Conservation (phyloP, 2,329 filamentous ascomycete species). For the Aspergillus thermomutatus region DNA sequence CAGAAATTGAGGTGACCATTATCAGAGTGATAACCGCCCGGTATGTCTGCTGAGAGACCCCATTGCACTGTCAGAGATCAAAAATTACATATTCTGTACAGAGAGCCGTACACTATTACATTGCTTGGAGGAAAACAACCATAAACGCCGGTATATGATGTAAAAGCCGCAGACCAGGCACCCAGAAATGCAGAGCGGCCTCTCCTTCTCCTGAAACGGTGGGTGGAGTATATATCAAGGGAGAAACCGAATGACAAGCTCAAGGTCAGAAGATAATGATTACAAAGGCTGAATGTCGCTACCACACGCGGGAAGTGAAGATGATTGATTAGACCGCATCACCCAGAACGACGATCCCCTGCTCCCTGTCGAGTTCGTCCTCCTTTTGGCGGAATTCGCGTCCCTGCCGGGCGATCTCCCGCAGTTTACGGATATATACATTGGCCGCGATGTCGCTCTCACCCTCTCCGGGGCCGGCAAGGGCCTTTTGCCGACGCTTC, state of each 20-base stretch:
- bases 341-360: constrained; percentile 34
- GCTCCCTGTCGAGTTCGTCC: constrained; percentile 49
- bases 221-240: background rate
- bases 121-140: background rate
- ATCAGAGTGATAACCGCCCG: no score
- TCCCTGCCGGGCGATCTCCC: constrained; percentile 53
- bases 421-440: constrained; percentile 43
- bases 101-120: background rate
- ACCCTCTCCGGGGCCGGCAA: constrained; percentile 37
- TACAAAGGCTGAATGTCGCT: background rate
- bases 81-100: background rate
- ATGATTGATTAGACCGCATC: constrained; percentile 4
- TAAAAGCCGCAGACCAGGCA: background rate
- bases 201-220: background rate
- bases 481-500: constrained; percentile 50
- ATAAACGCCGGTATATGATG: background rate
- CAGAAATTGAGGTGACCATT: background rate
- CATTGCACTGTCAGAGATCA: no score
- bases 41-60: no score
- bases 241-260: background rate
- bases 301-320: background rate
- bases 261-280: background rate
- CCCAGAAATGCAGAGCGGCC: background rate
- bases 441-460: constrained; percentile 41
- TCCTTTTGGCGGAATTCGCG: constrained; percentile 55